A percentile compares a stretch with the other conserved stretches of the same genome.
Conservation (phyloP, 2,329 filamentous ascomycete species). For the Nemania abortiva region DNA sequence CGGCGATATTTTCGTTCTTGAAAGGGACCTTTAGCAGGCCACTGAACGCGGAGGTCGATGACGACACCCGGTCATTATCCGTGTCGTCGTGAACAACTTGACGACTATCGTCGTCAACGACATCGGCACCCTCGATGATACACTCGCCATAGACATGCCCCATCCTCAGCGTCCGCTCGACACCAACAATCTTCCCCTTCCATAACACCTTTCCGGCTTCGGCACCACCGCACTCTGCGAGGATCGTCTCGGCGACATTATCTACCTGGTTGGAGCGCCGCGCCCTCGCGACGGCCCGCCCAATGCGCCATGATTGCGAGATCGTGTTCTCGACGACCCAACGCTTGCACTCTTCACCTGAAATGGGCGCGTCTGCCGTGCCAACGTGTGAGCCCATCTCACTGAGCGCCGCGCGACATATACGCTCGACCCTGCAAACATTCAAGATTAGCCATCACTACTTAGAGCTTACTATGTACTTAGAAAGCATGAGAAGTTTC, state of each 20-base stretch:
- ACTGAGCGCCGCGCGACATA: constrained; percentile 64
- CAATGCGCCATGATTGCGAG: constrained; percentile 69
- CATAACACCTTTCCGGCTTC: constrained; percentile 68
- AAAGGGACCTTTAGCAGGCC: constrained; percentile 74
- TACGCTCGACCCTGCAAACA: constrained; percentile 56
- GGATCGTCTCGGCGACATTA: constrained; percentile 68
- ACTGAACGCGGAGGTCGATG: constrained; percentile 45
- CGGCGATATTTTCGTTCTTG: constrained; percentile 81
- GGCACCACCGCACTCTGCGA: constrained; percentile 68
- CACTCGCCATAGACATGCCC: constrained; percentile 72
- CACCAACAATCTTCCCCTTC: constrained; percentile 72
- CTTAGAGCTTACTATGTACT: not conserved
- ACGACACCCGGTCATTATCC: constrained; percentile 39
- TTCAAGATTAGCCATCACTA: not conserved
- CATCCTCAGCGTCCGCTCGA: constrained; percentile 66
- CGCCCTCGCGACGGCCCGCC: constrained; percentile 67
- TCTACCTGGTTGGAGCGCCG: constrained; percentile 63
- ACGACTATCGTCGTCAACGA: constrained; percentile 49
- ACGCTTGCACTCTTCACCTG: constrained; percentile 61
- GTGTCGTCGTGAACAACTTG: not conserved
- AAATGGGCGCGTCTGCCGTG: constrained; percentile 62
- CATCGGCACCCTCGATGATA: constrained; percentile 63
- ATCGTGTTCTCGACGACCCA: constrained; percentile 66
- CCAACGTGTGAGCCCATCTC: constrained; percentile 68
- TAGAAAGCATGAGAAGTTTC: not conserved